phyloP scores from a whole-genome alignment of 306 rosid genomes.

The Vigna reflexopilosa region DNA sequence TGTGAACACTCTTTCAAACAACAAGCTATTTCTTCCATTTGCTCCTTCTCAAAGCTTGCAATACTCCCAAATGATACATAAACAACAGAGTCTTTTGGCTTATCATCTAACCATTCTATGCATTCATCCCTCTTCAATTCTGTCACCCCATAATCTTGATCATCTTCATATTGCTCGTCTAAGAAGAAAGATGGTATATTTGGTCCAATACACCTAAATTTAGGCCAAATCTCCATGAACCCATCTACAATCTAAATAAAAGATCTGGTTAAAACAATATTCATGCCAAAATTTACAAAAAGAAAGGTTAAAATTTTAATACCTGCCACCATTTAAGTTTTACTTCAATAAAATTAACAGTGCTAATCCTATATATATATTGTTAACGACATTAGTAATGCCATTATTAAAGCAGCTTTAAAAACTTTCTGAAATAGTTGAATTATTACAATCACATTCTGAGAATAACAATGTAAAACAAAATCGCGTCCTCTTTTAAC shows the following conservation, averaged over 20 bases:
- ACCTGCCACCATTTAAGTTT: too few relatives aligned
- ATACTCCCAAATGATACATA: constrained; percentile 6
- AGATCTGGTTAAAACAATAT: background rate
- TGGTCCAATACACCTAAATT: constrained; percentile 20
- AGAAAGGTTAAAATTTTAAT: too few relatives aligned
- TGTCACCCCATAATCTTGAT: background rate
- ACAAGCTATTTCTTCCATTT: background rate
- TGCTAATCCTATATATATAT: too few relatives aligned
- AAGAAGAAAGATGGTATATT: constrained; percentile 18
- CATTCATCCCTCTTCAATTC: background rate
- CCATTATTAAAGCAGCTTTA: too few relatives aligned
- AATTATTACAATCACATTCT: too few relatives aligned
- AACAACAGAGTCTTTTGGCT: background rate
- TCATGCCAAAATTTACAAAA: background rate
- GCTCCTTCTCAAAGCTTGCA: background rate
- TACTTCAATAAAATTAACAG: too few relatives aligned
- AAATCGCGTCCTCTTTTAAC: too few relatives aligned
- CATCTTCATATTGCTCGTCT: constrained; percentile 3
- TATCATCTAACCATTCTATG: constrained; percentile 2
- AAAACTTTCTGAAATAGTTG: too few relatives aligned
- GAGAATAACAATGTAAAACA: too few relatives aligned
- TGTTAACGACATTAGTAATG: too few relatives aligned
- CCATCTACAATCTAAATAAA: background rate
- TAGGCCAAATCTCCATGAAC: constrained; percentile 5
- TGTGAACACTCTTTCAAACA: background rate